Evolutionary conservation across 345 rosid genomes (phyloP).

Genomic region (Aquilaria yunnanensis): DNA sequence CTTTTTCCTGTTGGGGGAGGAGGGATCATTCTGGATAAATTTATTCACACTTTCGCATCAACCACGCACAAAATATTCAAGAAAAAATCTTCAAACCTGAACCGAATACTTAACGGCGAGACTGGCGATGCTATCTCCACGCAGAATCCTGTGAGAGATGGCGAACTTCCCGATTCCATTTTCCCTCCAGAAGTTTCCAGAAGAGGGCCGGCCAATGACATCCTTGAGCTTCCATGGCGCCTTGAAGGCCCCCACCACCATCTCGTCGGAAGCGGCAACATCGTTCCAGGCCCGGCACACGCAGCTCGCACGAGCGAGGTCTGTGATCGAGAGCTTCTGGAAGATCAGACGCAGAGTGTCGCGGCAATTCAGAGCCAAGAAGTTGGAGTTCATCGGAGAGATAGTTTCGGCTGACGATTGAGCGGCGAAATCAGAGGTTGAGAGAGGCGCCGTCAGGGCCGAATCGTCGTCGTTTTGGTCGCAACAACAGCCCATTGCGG

Average conservation of each 20-base stretch:
- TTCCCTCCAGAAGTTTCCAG: slow-evolving; percentile 69
- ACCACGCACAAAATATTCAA: background rate
- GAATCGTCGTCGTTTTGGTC: slow-evolving; percentile 29
- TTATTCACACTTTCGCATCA: background rate
- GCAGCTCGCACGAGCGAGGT: slow-evolving; percentile 79
- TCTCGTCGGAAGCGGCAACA: slow-evolving; percentile 43
- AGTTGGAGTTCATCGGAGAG: slow-evolving; percentile 51
- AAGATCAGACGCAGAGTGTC: slow-evolving; percentile 69
- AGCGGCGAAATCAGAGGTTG: slow-evolving; percentile 13
- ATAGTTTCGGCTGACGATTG: slow-evolving; percentile 16
- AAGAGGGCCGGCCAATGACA: slow-evolving; percentile 53
- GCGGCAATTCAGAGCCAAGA: slow-evolving; percentile 44
- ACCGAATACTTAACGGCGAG: slow-evolving; percentile 89
- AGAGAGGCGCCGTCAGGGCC: slow-evolving; percentile 12
- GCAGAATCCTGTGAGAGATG: slow-evolving; percentile 58
- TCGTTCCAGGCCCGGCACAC: slow-evolving; percentile 64
- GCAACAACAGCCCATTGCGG: slow-evolving; percentile 45
- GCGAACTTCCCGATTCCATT: slow-evolving; percentile 68
- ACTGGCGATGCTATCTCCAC: slow-evolving; percentile 62
- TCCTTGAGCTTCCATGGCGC: slow-evolving; percentile 61
- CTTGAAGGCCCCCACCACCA: slow-evolving; percentile 44
- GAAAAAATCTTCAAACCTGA: slow-evolving; percentile 42
- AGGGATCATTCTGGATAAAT: too few relatives aligned
- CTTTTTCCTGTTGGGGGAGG: too few relatives aligned
- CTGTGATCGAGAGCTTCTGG: slow-evolving; percentile 44